phyloP scores from a whole-genome alignment of 2,329 filamentous ascomycete genomes.

The Pestalotiopsis fici region DNA sequence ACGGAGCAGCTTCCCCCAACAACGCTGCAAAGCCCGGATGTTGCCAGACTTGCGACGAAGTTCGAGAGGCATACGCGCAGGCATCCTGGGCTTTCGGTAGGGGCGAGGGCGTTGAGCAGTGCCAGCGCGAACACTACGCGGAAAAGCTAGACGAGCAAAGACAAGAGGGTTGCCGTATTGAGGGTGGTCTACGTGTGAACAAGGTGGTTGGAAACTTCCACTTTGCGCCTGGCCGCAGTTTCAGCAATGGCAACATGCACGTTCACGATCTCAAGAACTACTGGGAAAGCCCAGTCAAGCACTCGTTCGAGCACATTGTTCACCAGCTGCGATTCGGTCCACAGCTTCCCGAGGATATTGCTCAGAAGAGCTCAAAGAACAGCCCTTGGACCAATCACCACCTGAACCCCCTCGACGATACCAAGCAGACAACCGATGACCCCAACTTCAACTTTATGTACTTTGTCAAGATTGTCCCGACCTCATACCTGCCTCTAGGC shows the following conservation, averaged over 20 bases:
- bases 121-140: conserved; percentile 89
- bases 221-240: conserved; percentile 91
- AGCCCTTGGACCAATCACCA: conserved; percentile 85
- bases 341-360: conserved; percentile 75
- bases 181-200: conserved; percentile 91
- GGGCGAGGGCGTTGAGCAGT: conserved; percentile 93
- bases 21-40: conserved; percentile 80
- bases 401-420: conserved; percentile 84
- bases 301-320: conserved; percentile 88
- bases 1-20: conserved; percentile 75
- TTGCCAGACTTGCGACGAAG: conserved; percentile 96
- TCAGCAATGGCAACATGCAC: conserved; percentile 96
- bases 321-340: conserved; percentile 93
- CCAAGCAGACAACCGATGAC: conserved; percentile 75
- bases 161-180: conserved; percentile 90
- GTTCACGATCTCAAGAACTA: conserved; percentile 98
- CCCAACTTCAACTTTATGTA: conserved; percentile 97
- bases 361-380: conserved; percentile 54
- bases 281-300: conserved; percentile 72
- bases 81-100: conserved; percentile 92
- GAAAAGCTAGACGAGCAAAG: conserved; percentile 87
- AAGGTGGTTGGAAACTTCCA: conserved; percentile 99
- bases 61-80: conserved; percentile 88
- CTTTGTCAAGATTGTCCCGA: conserved; percentile 97
- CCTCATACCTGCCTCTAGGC: conserved; percentile 88